Percentiles rank a stretch among this genome's conserved stretches.
Evolutionary conservation across 345 rosid genomes (phyloP).

Genomic region (Aquilaria yunnanensis): DNA sequence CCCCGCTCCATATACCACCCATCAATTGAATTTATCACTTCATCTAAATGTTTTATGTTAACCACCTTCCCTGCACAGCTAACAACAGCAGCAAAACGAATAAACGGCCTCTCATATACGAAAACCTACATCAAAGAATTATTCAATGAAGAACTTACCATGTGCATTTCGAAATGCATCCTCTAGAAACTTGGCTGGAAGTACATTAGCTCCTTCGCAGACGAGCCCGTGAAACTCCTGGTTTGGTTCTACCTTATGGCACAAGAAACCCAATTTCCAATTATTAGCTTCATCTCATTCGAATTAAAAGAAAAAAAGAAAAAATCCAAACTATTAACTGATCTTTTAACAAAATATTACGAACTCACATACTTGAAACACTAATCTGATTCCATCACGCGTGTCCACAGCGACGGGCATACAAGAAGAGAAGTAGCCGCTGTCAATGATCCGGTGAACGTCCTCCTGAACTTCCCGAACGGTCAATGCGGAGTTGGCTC

Average conservation of each 20-base stretch:
- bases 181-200: slow-evolving; percentile 76
- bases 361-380: slow-evolving; percentile 58
- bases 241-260: slow-evolving; percentile 95
- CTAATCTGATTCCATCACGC: slow-evolving; percentile 80
- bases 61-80: slow-evolving; percentile 94
- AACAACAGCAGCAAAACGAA: slow-evolving; percentile 50
- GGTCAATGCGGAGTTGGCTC: slow-evolving; percentile 83
- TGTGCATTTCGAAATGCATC: slow-evolving; percentile 67
- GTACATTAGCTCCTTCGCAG: slow-evolving; percentile 95
- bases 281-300: slow-evolving; percentile 4
- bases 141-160: slow-evolving; percentile 44
- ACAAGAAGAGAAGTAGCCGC: slow-evolving; percentile 87
- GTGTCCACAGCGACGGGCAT: slow-evolving; percentile 91
- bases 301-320: background rate
- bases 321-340: background rate
- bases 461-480: slow-evolving; percentile 90
- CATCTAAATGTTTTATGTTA: slow-evolving; percentile 76
- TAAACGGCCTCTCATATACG: slow-evolving; percentile 20
- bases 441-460: slow-evolving; percentile 80
- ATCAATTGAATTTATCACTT: slow-evolving; percentile 81
- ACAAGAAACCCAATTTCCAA: slow-evolving; percentile 32
- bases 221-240: slow-evolving; percentile 87
- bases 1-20: slow-evolving; percentile 97
- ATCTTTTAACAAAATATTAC: background rate
- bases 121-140: slow-evolving; percentile 12